These are phyloP conservation scores for Scleroderma citrinum DNA, from an alignment of 768 basidiomycete species.

Conservation along the genomic window DNA sequence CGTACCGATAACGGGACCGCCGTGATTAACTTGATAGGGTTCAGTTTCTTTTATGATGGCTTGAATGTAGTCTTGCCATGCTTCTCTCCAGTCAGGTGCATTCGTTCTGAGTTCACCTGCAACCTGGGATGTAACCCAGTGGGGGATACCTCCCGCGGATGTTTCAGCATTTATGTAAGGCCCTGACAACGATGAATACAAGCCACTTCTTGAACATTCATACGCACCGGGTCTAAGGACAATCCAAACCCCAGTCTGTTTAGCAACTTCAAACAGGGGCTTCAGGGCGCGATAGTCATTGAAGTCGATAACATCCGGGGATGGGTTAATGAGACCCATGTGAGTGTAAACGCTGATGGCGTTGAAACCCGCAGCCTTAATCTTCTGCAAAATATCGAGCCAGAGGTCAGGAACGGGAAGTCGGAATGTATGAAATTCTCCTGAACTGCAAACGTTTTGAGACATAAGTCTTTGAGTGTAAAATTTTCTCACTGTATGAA, in stretches of 20 bases:
- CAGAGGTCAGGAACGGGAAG: constrained; percentile 75
- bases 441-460: constrained; percentile 45
- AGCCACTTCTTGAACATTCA: background rate
- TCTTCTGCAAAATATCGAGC: constrained; percentile 77
- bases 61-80: constrained; percentile 70
- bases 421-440: constrained; percentile 82
- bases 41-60: constrained; percentile 55
- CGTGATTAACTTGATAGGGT: constrained; percentile 62
- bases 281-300: constrained; percentile 60
- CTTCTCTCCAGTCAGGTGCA: constrained; percentile 58
- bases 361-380: constrained; percentile 78
- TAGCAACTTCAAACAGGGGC: constrained; percentile 70
- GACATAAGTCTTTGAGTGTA: background rate
- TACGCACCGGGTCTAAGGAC: constrained; percentile 70
- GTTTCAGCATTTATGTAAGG: constrained; percentile 75
- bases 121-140: constrained; percentile 67
- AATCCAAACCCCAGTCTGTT: constrained; percentile 69
- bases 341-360: constrained; percentile 74
- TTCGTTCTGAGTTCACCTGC: constrained; percentile 63
- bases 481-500: constrained; percentile 57
- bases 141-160: constrained; percentile 65
- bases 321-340: constrained; percentile 73
- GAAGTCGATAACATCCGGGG: constrained; percentile 70
- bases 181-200: constrained; percentile 10
- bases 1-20: constrained; percentile 72